These are phyloP conservation scores for Phytophthora tubulina DNA, from an alignment of 352 stramenopile genomes.

Conservation along the genomic window DNA sequence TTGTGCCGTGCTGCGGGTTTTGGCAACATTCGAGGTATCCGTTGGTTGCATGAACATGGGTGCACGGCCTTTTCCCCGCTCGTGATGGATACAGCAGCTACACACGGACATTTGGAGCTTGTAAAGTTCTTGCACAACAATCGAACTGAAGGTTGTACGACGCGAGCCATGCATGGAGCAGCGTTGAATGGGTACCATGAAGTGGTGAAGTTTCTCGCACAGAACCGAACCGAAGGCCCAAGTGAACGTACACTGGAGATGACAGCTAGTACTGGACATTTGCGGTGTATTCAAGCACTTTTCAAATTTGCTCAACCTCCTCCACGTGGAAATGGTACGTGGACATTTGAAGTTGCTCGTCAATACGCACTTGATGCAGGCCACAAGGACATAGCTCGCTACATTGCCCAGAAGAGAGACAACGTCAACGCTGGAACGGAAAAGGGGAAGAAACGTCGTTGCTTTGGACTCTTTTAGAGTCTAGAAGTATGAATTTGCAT, in stretches of 20 bases:
- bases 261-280: constrained; percentile 28
- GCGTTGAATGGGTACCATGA: constrained; percentile 38
- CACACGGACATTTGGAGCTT: constrained; percentile 35
- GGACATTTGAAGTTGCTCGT: constrained; percentile 25
- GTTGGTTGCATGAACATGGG: constrained; percentile 35
- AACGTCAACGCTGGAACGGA: background rate
- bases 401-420: constrained; percentile 18
- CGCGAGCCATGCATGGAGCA: constrained; percentile 37
- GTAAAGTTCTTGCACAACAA: constrained; percentile 38
- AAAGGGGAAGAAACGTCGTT: constrained; percentile 8
- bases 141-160: constrained; percentile 37
- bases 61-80: constrained; percentile 27
- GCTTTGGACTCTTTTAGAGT: constrained; percentile 26
- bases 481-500: constrained; percentile 8
- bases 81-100: constrained; percentile 44
- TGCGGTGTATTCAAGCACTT: constrained; percentile 34
- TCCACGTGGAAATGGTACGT: constrained; percentile 19
- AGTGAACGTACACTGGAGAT: constrained; percentile 25
- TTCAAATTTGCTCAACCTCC: constrained; percentile 20
- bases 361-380: constrained; percentile 17
- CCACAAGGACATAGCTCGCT: constrained; percentile 28
- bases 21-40: constrained; percentile 35
- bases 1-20: constrained; percentile 39
- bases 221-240: constrained; percentile 30
- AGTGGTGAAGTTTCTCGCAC: constrained; percentile 32